Percentiles rank a stretch among this genome's conserved stretches.
These are phyloP conservation scores for Potentilla sterilis DNA, from an alignment of 306 rosid genomes.

Conservation along the genomic window DNA sequence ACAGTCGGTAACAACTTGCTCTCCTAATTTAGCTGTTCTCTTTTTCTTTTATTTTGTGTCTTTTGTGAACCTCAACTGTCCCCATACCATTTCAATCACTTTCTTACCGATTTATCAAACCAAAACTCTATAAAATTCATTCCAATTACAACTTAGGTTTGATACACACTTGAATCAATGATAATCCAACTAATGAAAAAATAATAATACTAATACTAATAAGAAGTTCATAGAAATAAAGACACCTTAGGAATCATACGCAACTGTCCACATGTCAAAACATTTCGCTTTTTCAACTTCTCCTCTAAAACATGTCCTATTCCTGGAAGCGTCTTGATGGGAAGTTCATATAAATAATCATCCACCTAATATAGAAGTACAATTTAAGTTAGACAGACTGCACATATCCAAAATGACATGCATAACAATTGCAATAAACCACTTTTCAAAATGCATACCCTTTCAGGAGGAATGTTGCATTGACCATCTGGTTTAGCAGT, in stretches of 20 bases:
- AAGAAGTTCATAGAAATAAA: neutral
- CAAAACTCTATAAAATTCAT: neutral
- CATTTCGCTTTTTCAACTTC: conserved; percentile 66
- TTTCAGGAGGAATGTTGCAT: conserved; percentile 65
- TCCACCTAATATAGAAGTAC: conserved; percentile 53
- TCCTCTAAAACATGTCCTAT: conserved; percentile 74
- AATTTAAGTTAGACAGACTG: conserved; percentile 21
- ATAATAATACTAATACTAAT: neutral
- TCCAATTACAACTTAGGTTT: neutral
- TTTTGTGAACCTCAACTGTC: neutral
- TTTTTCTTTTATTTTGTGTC: neutral
- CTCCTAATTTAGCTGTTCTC: neutral
- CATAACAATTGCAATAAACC: neutral
- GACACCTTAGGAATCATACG: conserved; percentile 68
- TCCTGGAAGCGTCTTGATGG: conserved; percentile 85
- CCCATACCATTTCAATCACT: neutral
- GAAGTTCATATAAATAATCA: conserved; percentile 65
- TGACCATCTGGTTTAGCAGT: conserved; percentile 97
- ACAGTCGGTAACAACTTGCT: neutral
- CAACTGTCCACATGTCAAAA: conserved; percentile 73
- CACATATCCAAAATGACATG: conserved; percentile 19
- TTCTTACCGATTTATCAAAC: neutral
- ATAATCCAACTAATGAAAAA: conserved; percentile 16
- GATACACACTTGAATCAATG: neutral
- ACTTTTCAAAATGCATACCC: conserved; percentile 33